Base-by-base conservation (phyloP, 2,329 filamentous ascomycete genomes). In the Seiridium cupressi region DNA sequence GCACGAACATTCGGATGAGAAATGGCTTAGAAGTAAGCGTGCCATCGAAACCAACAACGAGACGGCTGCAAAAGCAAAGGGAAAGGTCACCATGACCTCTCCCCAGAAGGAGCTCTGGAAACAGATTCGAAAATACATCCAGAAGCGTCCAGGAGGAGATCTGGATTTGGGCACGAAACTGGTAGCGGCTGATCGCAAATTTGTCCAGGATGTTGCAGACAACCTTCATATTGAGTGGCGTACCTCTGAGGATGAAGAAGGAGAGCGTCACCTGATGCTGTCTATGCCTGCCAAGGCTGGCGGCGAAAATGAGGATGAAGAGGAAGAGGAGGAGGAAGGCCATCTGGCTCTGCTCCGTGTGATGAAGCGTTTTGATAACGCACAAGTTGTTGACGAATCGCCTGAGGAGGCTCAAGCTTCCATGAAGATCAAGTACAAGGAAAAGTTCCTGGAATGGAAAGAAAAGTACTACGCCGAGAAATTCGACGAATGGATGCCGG, bases 361-460 rank as follows among this genome's bases (percentile, higher is more conserved):
- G 18, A 87, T 97, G 67, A 93, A 90, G 72, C 89, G 89, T 61
- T 99, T 97, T 71, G 93, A 98, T 69, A 94, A 92, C 65, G 95
- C 95, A 31, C 87, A 91, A 69, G 86, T 97, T 32, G 82, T 95
- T 44, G 93, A 98, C 68, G 76, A 92, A 53, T 89, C 90, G 2
- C 79, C 89, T 1, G 91, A 93, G 65, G 90, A 97, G 69, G 90
- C 90, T 13, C 89, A 95, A 72, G 83, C 86, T 55, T 85, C 89
- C 18, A 90, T 94, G 74, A 86, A 96, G 67, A 84, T 89, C 72
- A 89, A 95, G 68, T 99, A 99, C 73, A 88, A 97, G 68, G 81
- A 91, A 66, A 97, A 96, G 71, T 98, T 98, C 72, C 81, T 88
- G 63, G 85, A 88, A 60, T 99, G 95, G 95, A 99, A 97, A 79